phyloP scores from a whole-genome alignment of 306 rosid genomes.

The Styphnolobium japonicum region DNA sequence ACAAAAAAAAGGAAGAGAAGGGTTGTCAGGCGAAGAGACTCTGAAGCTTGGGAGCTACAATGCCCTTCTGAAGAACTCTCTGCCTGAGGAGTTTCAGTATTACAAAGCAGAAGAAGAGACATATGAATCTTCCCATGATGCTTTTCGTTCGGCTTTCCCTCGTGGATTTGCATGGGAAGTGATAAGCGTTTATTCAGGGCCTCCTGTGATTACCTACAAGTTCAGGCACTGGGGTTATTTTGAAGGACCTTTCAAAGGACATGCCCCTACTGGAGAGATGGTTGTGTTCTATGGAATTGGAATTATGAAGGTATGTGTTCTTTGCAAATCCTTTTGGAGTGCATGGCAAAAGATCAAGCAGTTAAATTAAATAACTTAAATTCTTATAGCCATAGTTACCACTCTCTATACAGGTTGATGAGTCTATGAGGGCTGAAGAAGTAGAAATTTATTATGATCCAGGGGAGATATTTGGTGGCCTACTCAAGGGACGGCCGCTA shows the following conservation, averaged over 20 bases:
- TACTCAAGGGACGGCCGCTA: background rate
- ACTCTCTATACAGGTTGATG: conserved; percentile 38
- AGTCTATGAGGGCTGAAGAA: conserved; percentile 41
- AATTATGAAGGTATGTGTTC: conserved; percentile 42
- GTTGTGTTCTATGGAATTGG: conserved; percentile 45
- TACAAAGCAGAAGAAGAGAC: conserved; percentile 52
- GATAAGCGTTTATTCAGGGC: conserved; percentile 41
- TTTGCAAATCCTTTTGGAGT: background rate
- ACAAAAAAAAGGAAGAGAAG: conserved; percentile 45
- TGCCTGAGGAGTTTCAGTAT: conserved; percentile 41
- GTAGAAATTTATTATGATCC: conserved; percentile 53
- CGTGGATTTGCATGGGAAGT: conserved; percentile 73
- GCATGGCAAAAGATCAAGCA: background rate
- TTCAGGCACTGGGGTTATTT: conserved; percentile 67
- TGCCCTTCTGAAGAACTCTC: conserved; percentile 44
- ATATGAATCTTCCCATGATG: conserved; percentile 52
- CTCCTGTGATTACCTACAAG: conserved; percentile 52
- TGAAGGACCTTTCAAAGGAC: conserved; percentile 53
- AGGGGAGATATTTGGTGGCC: conserved; percentile 27
- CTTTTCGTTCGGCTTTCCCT: conserved; percentile 43
- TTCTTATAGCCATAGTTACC: background rate
- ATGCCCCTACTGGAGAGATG: conserved; percentile 40
- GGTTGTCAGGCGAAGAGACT: conserved; percentile 44
- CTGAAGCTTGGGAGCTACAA: conserved; percentile 47
- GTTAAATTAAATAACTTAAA: too few relatives aligned